Evolutionary conservation across 331 rosid species (phyloP).

Genomic region (Spiraea crenata): DNA sequence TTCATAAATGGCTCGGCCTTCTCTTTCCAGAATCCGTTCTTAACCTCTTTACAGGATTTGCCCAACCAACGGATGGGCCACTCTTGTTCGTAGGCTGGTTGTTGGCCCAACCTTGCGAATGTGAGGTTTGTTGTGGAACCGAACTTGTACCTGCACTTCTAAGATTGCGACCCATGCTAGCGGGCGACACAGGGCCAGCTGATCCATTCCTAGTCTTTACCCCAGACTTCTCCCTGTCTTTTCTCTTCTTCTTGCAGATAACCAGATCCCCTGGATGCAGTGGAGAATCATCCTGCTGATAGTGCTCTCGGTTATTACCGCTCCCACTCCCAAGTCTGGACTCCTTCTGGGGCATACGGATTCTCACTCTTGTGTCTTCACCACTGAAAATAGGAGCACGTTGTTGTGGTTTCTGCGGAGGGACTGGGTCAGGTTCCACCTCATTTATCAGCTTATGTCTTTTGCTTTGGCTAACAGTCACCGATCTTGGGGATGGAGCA

Average conservation of each 20-base stretch:
- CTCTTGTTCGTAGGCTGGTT: constrained; percentile 60
- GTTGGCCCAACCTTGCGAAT: constrained; percentile 65
- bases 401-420: constrained; percentile 60
- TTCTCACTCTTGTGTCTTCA: constrained; percentile 63
- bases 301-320: constrained; percentile 56
- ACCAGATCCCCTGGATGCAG: constrained; percentile 94
- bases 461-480: constrained; percentile 54
- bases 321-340: constrained; percentile 59
- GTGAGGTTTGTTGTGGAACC: constrained; percentile 44
- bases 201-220: constrained; percentile 64
- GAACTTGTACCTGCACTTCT: constrained; percentile 65
- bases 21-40: constrained; percentile 98
- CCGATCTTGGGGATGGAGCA: constrained; percentile 59
- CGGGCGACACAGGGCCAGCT: constrained; percentile 75
- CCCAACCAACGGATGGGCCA: constrained; percentile 80
- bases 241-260: constrained; percentile 96
- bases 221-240: constrained; percentile 79
- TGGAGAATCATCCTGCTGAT: constrained; percentile 60
- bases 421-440: constrained; percentile 56
- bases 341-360: constrained; percentile 58
- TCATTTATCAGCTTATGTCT: constrained; percentile 63
- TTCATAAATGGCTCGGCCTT: constrained; percentile 81
- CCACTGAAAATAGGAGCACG: constrained; percentile 50
- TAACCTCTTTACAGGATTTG: constrained; percentile 86
- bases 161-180: constrained; percentile 51